A percentile compares a stretch with the other conserved stretches of the same genome.
Conservation (phyloP, 176 grass and related monocot genomes). For the Poa annua region DNA sequence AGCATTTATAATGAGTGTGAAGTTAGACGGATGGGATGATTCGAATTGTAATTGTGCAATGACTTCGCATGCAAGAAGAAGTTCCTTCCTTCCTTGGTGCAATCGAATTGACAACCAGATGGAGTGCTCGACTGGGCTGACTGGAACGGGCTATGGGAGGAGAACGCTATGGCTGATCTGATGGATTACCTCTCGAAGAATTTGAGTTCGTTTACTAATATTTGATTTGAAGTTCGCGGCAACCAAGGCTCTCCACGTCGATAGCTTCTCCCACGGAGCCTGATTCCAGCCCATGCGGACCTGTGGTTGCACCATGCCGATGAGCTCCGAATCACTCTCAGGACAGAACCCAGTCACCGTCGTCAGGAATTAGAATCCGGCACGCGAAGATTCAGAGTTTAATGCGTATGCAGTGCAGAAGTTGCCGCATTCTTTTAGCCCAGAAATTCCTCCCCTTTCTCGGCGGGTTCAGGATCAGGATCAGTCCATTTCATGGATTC, state of each 20-base stretch:
- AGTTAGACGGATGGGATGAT: neutral
- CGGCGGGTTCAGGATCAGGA: neutral
- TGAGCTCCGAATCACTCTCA: neutral
- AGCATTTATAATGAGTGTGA: neutral
- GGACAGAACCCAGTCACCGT: neutral
- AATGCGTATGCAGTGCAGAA: neutral
- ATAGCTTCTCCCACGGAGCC: neutral
- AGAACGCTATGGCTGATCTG: neutral
- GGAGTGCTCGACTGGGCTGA: slow-evolving; percentile 27
- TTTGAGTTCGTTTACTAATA: neutral
- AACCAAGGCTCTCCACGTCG: slow-evolving; percentile 18
- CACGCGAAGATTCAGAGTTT: slow-evolving; percentile 35
- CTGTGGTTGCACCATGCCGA: neutral
- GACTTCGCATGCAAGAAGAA: slow-evolving; percentile 31
- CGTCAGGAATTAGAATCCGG: neutral
- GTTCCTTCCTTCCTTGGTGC: neutral
- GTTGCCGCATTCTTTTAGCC: slow-evolving; percentile 12
- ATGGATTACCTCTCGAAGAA: neutral
- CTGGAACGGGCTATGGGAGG: neutral
- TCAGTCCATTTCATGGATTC: slow-evolving; percentile 20
- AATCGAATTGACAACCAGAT: neutral
- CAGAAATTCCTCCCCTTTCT: neutral
- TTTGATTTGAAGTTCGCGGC: slow-evolving; percentile 32
- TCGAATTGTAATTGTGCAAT: neutral
- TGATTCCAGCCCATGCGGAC: neutral